These are phyloP conservation scores for Pseudogymnoascus sp. DNA, from an alignment of 2,329 filamentous ascomycete species.

Conservation along the genomic window DNA sequence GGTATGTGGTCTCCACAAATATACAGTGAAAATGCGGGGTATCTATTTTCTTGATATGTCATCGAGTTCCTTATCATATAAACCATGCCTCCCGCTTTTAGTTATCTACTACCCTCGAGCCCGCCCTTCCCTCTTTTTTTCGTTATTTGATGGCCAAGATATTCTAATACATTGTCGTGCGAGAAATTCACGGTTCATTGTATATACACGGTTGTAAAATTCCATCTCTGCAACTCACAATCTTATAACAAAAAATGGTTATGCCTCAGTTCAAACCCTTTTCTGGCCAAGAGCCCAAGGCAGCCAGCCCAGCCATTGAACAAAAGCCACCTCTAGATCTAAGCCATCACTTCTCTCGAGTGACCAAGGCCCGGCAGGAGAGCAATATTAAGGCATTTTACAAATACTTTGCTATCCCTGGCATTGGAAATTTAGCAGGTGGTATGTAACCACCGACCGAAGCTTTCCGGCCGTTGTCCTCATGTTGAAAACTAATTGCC, in stretches of 20 bases:
- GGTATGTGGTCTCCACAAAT: background rate
- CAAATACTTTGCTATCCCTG: conserved; percentile 66
- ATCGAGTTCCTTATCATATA: conserved; percentile 1
- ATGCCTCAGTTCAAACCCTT: background rate
- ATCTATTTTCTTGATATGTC: conserved; percentile 1
- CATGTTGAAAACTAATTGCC: conserved; percentile 9
- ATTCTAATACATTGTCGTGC: background rate
- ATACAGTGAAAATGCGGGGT: conserved; percentile 3
- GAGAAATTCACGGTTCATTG: background rate
- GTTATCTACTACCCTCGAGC: background rate
- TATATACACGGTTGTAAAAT: background rate
- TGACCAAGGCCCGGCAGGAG: conserved; percentile 54
- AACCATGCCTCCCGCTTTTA: background rate
- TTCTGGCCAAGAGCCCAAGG: background rate
- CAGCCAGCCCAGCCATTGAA: background rate
- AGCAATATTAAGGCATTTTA: conserved; percentile 76
- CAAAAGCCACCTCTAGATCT: conserved; percentile 56
- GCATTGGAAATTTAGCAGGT: conserved; percentile 54
- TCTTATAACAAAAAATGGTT: background rate
- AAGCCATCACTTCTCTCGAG: conserved; percentile 67
- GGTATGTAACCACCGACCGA: conserved; percentile 36
- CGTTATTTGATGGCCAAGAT: background rate
- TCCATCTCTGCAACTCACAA: background rate
- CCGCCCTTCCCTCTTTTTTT: background rate
- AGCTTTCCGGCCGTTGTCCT: background rate